These are phyloP conservation scores for Rhytidiadelphus loreus DNA, from an alignment of 225 moss, liverwort and hornwort genomes.

Conservation along the genomic window DNA sequence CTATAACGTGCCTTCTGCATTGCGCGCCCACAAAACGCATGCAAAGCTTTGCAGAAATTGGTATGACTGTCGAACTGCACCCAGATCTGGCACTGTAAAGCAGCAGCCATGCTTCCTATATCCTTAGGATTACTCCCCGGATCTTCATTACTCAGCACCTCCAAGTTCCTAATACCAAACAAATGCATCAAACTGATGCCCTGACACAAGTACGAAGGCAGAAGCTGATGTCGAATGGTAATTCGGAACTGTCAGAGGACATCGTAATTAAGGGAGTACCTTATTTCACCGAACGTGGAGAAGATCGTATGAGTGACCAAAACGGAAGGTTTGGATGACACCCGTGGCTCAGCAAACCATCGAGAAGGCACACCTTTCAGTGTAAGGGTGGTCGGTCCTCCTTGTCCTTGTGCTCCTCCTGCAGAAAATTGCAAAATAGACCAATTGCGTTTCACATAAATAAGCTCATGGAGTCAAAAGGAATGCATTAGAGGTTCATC, in stretches of 20 bases:
- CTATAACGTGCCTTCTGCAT: slow-evolving; percentile 40
- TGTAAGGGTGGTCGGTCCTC: slow-evolving; percentile 36
- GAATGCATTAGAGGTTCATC: not conserved
- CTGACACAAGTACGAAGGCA: not conserved
- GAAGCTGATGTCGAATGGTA: not conserved
- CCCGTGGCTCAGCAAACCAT: slow-evolving; percentile 55
- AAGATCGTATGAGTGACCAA: slow-evolving; percentile 61
- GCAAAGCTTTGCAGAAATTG: slow-evolving; percentile 45
- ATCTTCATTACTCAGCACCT: slow-evolving; percentile 52
- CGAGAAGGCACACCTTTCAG: slow-evolving; percentile 50
- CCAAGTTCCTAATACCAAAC: slow-evolving; percentile 36
- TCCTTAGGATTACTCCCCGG: slow-evolving; percentile 12
- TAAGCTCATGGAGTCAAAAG: not conserved
- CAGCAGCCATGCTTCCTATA: slow-evolving; percentile 24
- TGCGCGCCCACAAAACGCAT: slow-evolving; percentile 37
- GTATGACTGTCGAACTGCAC: slow-evolving; percentile 44
- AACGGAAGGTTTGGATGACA: slow-evolving; percentile 59
- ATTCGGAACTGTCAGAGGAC: not conserved
- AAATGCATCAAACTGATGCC: not conserved
- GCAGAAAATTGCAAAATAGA: not conserved
- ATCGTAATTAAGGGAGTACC: slow-evolving; percentile 7
- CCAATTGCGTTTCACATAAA: not conserved
- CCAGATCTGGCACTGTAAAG: slow-evolving; percentile 52
- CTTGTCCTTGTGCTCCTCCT: slow-evolving; percentile 16
- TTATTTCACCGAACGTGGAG: slow-evolving; percentile 47